A percentile compares a stretch with the other conserved stretches of the same genome.
Evolutionary conservation across 1,284 basidiomycete species (phyloP).

Genomic region (Sphaerobolus stellatus): DNA sequence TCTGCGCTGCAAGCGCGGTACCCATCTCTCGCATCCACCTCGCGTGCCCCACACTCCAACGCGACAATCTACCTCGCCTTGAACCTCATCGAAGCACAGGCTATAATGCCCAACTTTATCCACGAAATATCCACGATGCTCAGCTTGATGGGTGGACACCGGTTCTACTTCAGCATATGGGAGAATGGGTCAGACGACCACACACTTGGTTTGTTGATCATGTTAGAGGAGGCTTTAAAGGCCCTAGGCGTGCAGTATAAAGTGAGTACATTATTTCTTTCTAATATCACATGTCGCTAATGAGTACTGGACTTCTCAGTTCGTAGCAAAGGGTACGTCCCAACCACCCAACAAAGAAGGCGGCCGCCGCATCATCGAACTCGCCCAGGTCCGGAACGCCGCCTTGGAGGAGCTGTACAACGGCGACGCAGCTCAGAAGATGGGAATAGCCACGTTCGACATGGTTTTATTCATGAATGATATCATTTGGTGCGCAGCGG

Average conservation of each 20-base stretch:
- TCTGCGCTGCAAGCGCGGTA: not conserved
- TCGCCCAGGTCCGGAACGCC: conserved; percentile 39
- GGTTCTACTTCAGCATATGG: conserved; percentile 24
- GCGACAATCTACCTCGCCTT: conserved; percentile 4
- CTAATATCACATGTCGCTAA: not conserved
- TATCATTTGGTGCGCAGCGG: conserved; percentile 37
- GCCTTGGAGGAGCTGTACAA: conserved; percentile 37
- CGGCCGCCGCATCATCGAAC: conserved; percentile 31
- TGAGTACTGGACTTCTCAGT: conserved; percentile 14
- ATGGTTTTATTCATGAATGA: conserved; percentile 43
- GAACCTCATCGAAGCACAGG: conserved; percentile 11
- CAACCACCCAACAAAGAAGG: conserved; percentile 17
- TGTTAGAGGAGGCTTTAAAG: conserved; percentile 17
- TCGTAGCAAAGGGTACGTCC: conserved; percentile 9
- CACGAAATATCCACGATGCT: conserved; percentile 20
- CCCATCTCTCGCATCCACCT: not conserved
- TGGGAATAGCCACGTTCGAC: conserved; percentile 28
- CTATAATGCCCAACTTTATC: conserved; percentile 24
- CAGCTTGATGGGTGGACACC: conserved; percentile 19
- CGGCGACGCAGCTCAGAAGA: conserved; percentile 14
- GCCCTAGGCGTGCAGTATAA: conserved; percentile 13
- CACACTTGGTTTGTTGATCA: conserved; percentile 19
- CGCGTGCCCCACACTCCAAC: not conserved
- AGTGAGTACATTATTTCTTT: not conserved
- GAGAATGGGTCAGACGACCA: conserved; percentile 29